Percentiles rank a stretch among this genome's conserved stretches.
phyloP scores from a whole-genome alignment of 73 alveolate species.

The Blepharisma japonicum region DNA sequence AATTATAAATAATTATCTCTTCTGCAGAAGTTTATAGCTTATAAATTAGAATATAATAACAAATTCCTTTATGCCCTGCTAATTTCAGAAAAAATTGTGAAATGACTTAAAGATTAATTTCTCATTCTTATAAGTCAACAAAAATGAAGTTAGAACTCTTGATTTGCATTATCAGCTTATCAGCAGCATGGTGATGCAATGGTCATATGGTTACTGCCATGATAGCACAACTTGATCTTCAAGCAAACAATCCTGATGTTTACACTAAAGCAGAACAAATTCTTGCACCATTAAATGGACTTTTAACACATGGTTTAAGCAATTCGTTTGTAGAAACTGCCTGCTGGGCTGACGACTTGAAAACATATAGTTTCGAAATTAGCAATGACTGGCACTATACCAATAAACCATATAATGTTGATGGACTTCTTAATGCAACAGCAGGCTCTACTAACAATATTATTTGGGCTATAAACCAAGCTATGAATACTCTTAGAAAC shows the following conservation, averaged over 20 bases:
- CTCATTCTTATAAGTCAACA: no score
- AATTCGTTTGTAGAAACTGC: slow-evolving; percentile 21
- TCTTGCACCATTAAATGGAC: not conserved
- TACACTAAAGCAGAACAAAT: not conserved
- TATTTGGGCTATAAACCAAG: not conserved
- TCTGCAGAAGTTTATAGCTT: no score
- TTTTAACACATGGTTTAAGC: not conserved
- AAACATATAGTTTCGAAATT: not conserved
- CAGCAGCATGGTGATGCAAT: slow-evolving; percentile 23
- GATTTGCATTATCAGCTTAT: no score
- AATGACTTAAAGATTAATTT: no score
- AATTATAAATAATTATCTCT: no score
- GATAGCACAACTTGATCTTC: slow-evolving; percentile 19
- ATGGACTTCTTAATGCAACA: slow-evolving; percentile 1
- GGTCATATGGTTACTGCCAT: slow-evolving; percentile 27
- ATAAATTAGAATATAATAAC: no score
- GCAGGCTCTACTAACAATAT: not conserved
- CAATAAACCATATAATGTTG: not conserved
- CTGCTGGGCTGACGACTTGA: slow-evolving; percentile 27
- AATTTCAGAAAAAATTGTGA: no score
- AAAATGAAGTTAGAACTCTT: no score
- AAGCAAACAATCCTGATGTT: not conserved
- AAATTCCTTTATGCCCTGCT: no score
- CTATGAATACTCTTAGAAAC: not conserved
- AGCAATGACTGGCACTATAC: not conserved